Base-by-base conservation (phyloP, 176 grass and related monocot species). In the Poa pratensis region DNA sequence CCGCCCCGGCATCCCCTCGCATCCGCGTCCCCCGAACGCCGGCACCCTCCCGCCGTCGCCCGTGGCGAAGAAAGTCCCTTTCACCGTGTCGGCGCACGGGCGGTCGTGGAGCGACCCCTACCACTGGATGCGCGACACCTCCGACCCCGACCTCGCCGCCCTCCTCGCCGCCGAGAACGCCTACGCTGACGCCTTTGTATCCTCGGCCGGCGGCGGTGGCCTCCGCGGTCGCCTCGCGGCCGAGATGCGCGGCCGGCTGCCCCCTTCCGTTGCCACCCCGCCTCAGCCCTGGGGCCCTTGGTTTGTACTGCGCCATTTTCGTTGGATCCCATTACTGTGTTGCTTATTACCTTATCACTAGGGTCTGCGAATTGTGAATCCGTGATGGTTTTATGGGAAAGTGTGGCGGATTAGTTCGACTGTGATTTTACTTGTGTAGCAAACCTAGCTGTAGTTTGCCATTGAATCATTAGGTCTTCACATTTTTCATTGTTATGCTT, bases 81-180 rank as follows among this genome's bases (percentile, higher is more conserved):
- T 92, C 90, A 89, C 81, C 37, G 90, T 85, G 49, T 86, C 93
- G 53, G 88, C 86, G 53, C 93, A 98, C 39, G 93, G 93, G 50
- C 82, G 78, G 78, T 87, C 80, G 50, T 98, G 96, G 96, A 94
- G 82, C 46, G 96, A 98, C 79, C 90, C 91, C 3, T 98, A 91
- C 86, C 89, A 87, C 50, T 98, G 96, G 93, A 96, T 98, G 96
- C 84, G 89, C 75, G 87, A 94, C 88, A 95, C 89, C 37, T 83
- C 78, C 74, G 93, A 95, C 70, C 88, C 83, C 50, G 91, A 90
- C 86, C 78, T 98, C 55, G 4, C 64, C 10, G 86, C 86, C 11
- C 74, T 94, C 75, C 93, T 98, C 42, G 68, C 42, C 20, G 88
- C 86, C 0, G 93, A 98, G 86, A 98, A 94, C 63, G 58, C 88